Evolutionary conservation across 768 basidiomycete species (phyloP), one percentile per base, ranked within the genome.

Genomic region (Amanita muscaria): DNA sequence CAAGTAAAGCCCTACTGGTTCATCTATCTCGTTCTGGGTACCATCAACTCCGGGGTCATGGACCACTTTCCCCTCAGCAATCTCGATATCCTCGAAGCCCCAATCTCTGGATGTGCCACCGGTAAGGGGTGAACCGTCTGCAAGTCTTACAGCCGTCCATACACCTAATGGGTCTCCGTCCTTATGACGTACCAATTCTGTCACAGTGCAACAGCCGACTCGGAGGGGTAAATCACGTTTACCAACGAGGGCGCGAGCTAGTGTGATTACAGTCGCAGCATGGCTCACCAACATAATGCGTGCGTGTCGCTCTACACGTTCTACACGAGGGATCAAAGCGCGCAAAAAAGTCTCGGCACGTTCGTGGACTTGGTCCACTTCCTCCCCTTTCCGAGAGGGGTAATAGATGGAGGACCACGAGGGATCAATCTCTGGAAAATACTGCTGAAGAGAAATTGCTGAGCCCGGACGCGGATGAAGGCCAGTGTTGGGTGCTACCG

Each of bases 151-250:
- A 4, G 70, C 58, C 40, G 66, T 59, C 77, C 83, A 82, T 3
- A 49, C 61, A 3, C 72, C 75, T 11, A 70, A 44, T 2, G 64
- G 54, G 12, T 50, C 49, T 3, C 25, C 49, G 12, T 40, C 46
- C 9, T 42, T 55, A 40, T 57, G 63, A 25, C 69, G 65, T 11
- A 62, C 62, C 42, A 83, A 60, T 56, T 76, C 73, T 1, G 81
- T 77, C 44, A 91, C 44, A 2, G 85, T 77, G 54, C 86, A 87
- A 54, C 85, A 88, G n/a, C 85, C 87, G 1, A 80, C 76, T 42
- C 79, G 65, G 35, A 88, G 53, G 14, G 72, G 68, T 25, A 82
- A 35, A 1, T 64, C 58, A 23, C 70, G 65, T 34, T 80, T 68
- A 3, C 75, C 76, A 7, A 76, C 48, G 29, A 90, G 69, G 40